Base-by-base conservation (phyloP, 192 early-diverging fungal species). In the Coemansia sp. region DNA sequence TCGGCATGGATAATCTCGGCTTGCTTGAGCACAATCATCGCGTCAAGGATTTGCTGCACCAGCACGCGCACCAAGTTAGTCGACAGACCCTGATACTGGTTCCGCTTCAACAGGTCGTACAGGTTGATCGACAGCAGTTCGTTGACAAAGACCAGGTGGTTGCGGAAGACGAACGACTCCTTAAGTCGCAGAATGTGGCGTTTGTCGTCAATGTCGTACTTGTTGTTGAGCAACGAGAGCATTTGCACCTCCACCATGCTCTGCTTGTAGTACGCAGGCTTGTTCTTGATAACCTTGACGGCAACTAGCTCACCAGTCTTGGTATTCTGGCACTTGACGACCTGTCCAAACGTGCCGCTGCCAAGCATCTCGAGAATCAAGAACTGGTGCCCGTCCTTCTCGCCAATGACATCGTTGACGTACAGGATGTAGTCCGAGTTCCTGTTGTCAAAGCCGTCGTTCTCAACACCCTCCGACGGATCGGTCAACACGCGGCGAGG, bases 221-320 rank as follows among this genome's bases (percentile, higher is more conserved):
- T 85, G 66, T 91, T 88, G 82, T 98, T 99, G 19, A 99, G 79
- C 88, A 95, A 73, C 48, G 95, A 89, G 34, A 99, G 85, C 69
- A 99, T 97, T 13, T 92, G 89, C 8, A 98, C 93, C 85, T 99
- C 98, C 86, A 98, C 91, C 86, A 97, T 88, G 68, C 93, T 94
- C 80, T 99, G 98, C 77, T 96, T 94, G 81, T 95, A 96, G 79
- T 98, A 99, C 5, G 98, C 96, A 0, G 89, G 87, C 78, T 95
- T 96, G 83, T 99, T 99, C 73, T 99, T 99, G 64, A 99, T 95
- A 31, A 99, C 94, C 81, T 99, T 99, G 51, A 98, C 90, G 19
- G 95, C 98, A 35, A 95, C 90, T 21, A 92, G 81, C 44, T 93
- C 94, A 77, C 93, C 89, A 16, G 96, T 97, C 74, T 93, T 95